Base-by-base conservation (phyloP, 2,329 filamentous ascomycete species). In the Nemania diffusa region DNA sequence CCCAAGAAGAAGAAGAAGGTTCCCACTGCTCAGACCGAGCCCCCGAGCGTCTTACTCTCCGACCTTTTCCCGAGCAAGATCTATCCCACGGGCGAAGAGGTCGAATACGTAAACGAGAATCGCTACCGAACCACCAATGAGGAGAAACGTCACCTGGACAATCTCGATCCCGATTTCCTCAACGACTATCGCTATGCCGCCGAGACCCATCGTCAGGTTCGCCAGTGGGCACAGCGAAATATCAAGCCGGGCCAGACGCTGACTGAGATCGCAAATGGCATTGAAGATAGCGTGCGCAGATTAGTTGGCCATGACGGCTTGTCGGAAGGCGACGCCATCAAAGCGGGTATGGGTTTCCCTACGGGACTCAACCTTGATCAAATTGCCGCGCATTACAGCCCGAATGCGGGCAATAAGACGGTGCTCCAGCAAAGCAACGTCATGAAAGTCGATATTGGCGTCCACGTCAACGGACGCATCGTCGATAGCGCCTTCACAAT, bases 141-240 rank as follows among this genome's bases (percentile, higher is more conserved):
- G 79, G 93, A 97, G 84, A 94, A 94, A 82, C 88, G 92, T 60
- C 89, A 95, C 75, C 84, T 94, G 61, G 92, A 94, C 79, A 91
- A 91, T 75, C 88, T 93, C 83, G 91, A 93, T 79, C 89, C 88
- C 73, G 91, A 94, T 70, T 94, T 93, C 82, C 81, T 97, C 59
- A 84, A 86, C 68, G 93, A 97, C 75, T 97, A 94, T 79, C 90
- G 93, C 69, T 88, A 94, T 74, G 93, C 89, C 53, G 92, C 93
- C n/a, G 93, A 97, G 81, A 88, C 93, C n/a, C 93, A 97, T 79
- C 89, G 93, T 64, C 92, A 97, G 78, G 93, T 96, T 64, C 90
- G 93, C 57, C 90, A 93, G 79, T 94, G 92, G 86, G 92, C 92
- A 3, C 90, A 93, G 80, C 90, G 90, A 78, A 90, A 85, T 76